phyloP scores from a whole-genome alignment of 176 grass and related monocot genomes.

The Eremochloa ophiuroides region DNA sequence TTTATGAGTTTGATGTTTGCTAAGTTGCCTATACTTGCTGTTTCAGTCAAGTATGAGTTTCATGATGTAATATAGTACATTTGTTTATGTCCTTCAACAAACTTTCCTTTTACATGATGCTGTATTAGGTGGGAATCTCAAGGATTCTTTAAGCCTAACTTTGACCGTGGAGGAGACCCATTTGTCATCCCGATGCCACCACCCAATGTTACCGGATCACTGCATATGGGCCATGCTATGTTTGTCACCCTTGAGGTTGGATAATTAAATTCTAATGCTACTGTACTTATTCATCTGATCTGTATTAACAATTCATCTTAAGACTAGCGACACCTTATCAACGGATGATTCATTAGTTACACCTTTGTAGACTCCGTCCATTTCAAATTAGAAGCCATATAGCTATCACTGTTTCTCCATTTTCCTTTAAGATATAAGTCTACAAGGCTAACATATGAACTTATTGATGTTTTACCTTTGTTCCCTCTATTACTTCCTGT shows the following conservation, averaged over 20 bases:
- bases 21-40: neutral
- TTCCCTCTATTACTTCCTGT: neutral
- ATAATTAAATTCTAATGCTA: conserved; percentile 1
- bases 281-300: conserved; percentile 14
- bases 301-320: neutral
- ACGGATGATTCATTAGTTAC: neutral
- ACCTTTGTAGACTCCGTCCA: neutral
- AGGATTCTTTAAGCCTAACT: conserved; percentile 88
- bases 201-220: conserved; percentile 93
- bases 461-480: neutral
- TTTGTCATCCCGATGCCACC: conserved; percentile 97
- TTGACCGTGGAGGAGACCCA: conserved; percentile 66
- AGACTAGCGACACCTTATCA: neutral
- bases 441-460: neutral
- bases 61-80: neutral
- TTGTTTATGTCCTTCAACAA: conserved; percentile 14
- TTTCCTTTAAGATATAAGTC: neutral
- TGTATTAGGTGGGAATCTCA: conserved; percentile 92
- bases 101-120: conserved; percentile 6
- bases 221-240: conserved; percentile 99
- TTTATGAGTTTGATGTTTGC: neutral
- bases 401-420: neutral
- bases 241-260: conserved; percentile 98
- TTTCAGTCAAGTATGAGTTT: neutral
- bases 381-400: neutral